Conservation (phyloP, 805 yeast genomes). For the Nakazawaea ambrosiae region DNA sequence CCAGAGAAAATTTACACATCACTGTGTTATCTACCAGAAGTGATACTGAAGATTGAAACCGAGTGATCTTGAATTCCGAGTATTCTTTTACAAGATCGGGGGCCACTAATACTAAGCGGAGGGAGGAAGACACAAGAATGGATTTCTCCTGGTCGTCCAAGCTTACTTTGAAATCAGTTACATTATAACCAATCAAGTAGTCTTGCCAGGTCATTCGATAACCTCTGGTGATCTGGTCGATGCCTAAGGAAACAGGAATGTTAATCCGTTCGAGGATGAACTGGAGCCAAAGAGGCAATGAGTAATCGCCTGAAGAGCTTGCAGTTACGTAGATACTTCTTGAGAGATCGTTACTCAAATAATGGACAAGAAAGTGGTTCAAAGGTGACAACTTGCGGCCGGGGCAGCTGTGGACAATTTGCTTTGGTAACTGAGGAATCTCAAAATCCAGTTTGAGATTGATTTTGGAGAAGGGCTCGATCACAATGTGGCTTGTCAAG, state of each 20-base stretch:
- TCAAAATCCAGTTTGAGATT: neutral
- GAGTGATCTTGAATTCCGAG: too few species aligned
- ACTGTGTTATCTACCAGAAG: too few species aligned
- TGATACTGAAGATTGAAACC: too few species aligned
- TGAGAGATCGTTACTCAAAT: neutral
- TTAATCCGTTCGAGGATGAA: constrained; percentile 7
- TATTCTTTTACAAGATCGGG: too few species aligned
- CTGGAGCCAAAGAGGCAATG: constrained; percentile 5
- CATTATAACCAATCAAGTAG: too few species aligned
- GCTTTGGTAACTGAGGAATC: neutral
- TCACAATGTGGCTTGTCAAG: neutral
- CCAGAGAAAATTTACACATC: neutral
- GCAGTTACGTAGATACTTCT: constrained; percentile 2
- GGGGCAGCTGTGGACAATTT: neutral
- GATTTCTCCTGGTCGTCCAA: too few species aligned
- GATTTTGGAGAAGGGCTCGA: constrained; percentile 7
- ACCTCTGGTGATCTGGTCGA: neutral
- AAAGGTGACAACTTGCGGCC: constrained; percentile 1
- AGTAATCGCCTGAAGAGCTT: neutral
- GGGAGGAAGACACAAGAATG: too few species aligned
- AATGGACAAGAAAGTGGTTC: constrained; percentile 5
- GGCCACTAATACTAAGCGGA: too few species aligned
- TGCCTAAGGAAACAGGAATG: constrained; percentile 2
- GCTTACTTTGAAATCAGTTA: too few species aligned
- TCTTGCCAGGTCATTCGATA: too few species aligned